phyloP scores from a whole-genome alignment of 2,329 filamentous ascomycete species.

The Cercospora citrullina region DNA sequence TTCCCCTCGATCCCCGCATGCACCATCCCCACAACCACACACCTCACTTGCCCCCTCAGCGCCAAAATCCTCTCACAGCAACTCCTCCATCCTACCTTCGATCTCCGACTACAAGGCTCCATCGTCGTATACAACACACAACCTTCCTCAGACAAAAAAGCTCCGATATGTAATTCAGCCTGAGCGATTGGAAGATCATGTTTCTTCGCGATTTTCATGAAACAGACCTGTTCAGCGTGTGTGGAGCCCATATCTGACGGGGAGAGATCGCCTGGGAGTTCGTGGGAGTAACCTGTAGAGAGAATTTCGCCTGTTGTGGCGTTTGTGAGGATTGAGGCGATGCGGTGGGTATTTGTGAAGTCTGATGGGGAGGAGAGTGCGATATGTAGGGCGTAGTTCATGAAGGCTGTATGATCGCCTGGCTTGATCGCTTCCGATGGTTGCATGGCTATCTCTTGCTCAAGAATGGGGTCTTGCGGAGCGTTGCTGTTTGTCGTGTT shows the following conservation, averaged over 20 bases:
- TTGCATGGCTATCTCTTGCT: background rate
- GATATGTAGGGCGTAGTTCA: conserved; percentile 5
- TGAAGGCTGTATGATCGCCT: conserved; percentile 1
- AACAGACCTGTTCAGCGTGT: conserved; percentile 15
- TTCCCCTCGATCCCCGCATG: background rate
- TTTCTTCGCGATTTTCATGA: conserved; percentile 9
- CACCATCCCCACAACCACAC: conserved; percentile 2
- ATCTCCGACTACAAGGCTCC: conserved; percentile 3
- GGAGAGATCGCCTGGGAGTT: conserved; percentile 1
- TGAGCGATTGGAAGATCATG: background rate
- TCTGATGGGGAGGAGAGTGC: background rate
- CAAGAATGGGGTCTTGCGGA: too few species aligned
- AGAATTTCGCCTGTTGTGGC: conserved; percentile 4
- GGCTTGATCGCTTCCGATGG: background rate
- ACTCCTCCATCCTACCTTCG: background rate
- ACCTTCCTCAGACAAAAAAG: background rate
- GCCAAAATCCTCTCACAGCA: conserved; percentile 4
- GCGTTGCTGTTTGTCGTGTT: background rate
- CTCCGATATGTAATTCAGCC: background rate
- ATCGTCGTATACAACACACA: conserved; percentile 11
- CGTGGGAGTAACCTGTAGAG: conserved; percentile 7
- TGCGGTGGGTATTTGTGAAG: background rate
- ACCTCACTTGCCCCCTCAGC: background rate
- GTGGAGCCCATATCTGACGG: conserved; percentile 6
- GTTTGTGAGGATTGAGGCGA: conserved; percentile 3